Evolutionary conservation across 2,329 filamentous ascomycete species (phyloP).

Genomic region (Ophiosphaerella narmari): DNA sequence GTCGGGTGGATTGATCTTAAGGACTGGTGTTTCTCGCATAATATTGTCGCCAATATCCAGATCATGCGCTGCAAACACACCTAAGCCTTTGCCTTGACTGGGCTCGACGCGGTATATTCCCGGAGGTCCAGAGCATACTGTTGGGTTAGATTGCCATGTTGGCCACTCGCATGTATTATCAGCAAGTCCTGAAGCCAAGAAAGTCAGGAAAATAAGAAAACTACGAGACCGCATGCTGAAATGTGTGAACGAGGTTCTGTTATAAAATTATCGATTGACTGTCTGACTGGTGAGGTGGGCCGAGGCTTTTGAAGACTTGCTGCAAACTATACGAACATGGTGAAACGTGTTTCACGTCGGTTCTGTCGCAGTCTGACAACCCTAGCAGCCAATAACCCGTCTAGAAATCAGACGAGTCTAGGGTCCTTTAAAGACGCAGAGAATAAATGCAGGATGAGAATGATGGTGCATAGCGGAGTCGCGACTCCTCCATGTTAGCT

Average conservation of each 20-base stretch:
- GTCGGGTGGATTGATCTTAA: slow-evolving; percentile 38
- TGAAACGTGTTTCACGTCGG: slow-evolving; percentile 24
- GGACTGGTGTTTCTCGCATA: slow-evolving; percentile 47
- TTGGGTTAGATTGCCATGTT: slow-evolving; percentile 10
- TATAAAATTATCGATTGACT: neutral
- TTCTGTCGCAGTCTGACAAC: slow-evolving; percentile 11
- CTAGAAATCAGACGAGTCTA: neutral
- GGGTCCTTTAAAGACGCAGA: too few relatives aligned
- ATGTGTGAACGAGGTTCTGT: neutral
- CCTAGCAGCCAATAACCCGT: neutral
- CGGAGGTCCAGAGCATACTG: slow-evolving; percentile 28
- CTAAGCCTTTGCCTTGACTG: slow-evolving; percentile 50
- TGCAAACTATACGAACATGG: neutral
- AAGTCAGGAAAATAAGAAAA: neutral
- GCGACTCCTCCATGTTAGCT: too few relatives aligned
- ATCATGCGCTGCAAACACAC: slow-evolving; percentile 46
- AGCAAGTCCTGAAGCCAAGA: slow-evolving; percentile 7
- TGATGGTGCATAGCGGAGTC: too few relatives aligned
- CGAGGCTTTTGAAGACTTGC: neutral
- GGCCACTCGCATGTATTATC: slow-evolving; percentile 15
- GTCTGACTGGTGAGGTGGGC: neutral
- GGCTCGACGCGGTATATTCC: slow-evolving; percentile 32
- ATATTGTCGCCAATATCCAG: slow-evolving; percentile 48
- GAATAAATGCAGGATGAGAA: too few relatives aligned
- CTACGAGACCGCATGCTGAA: neutral